phyloP scores from a whole-genome alignment of 2,329 filamentous ascomycete genomes.

The Pyrenophora seminiperda region DNA sequence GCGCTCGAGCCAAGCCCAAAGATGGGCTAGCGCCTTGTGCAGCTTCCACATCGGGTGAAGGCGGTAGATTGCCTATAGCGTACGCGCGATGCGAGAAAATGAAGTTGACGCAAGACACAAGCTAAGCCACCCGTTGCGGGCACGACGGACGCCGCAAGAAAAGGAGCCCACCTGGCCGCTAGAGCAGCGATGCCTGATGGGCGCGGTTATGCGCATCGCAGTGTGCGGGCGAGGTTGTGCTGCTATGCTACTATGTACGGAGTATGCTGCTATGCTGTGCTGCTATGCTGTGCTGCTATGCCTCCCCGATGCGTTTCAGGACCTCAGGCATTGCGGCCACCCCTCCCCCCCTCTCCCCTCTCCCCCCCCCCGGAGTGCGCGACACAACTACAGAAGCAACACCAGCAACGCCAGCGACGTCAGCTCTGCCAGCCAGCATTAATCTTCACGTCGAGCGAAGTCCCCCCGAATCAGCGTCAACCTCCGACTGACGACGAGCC shows the following conservation, averaged over 20 bases:
- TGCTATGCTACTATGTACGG: too few relatives aligned
- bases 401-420: neutral
- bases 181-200: neutral
- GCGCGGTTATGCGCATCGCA: slow-evolving; percentile 2
- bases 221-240: neutral
- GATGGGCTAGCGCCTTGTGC: neutral
- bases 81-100: slow-evolving; percentile 14
- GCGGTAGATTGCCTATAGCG: slow-evolving; percentile 6
- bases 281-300: neutral
- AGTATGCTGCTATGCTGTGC: too few relatives aligned
- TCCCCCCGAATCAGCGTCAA: slow-evolving; percentile 3
- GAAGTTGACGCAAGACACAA: slow-evolving; percentile 18
- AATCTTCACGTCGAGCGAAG: neutral
- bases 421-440: too few relatives aligned
- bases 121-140: slow-evolving; percentile 22
- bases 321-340: neutral
- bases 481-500: neutral
- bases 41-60: neutral
- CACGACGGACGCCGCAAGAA: neutral
- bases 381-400: neutral
- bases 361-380: neutral
- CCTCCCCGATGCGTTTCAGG: slow-evolving; percentile 6
- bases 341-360: neutral
- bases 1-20: slow-evolving; percentile 3
- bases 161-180: neutral